Base-by-base conservation (phyloP, 2,329 filamentous ascomycete genomes). In the Juglanconis juglandina region DNA sequence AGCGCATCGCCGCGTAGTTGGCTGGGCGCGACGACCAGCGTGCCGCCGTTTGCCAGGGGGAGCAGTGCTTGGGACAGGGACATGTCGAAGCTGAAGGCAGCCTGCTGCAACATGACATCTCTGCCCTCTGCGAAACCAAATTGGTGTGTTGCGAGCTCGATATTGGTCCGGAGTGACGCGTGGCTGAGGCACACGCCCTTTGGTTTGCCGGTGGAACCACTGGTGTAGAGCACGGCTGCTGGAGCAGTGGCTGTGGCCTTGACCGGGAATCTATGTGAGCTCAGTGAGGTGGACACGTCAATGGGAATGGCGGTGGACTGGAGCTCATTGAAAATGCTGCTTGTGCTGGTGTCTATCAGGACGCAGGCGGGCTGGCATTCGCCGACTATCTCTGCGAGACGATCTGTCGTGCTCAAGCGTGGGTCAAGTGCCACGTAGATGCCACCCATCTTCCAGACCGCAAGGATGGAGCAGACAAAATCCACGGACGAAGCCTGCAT, bases 401-500 rank as follows among this genome's bases (percentile, higher is more conserved):
- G 7, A 7, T 39, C 37, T 24, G 24, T 24, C 7, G 7, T 39
- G 37, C 8, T 7, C 37, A 39, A 8, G 37, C 11, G 7, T 39
- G 37, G 37, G 11, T 39, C 37, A 39, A 39, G 37, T 3, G 37
- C 8, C 37, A 39, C 8, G 37, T 39, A 39, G 7, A 13, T 39
- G 8, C 8, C 37, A 7, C 37, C 37, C 8, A 13, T 13, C 7
- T 39, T 8, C 37, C 7, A 8, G 37, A 5, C 35, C 33, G 75
- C 79, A 1, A 80, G 69, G 47, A 80, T 62, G 0, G 72, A 74
- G 42, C 56, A 67, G 5, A 76, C 65, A 66, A 66, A 75, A 50
- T 78, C 71, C 0, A 66, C 44, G 0, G 67, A 62, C 0, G 79
- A 69, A 3, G 76, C 57, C 41, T 76, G 72, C 50, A 78, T 74